Conservation (phyloP, 75 land plant species). For the Isoetes taiwanensis region DNA sequence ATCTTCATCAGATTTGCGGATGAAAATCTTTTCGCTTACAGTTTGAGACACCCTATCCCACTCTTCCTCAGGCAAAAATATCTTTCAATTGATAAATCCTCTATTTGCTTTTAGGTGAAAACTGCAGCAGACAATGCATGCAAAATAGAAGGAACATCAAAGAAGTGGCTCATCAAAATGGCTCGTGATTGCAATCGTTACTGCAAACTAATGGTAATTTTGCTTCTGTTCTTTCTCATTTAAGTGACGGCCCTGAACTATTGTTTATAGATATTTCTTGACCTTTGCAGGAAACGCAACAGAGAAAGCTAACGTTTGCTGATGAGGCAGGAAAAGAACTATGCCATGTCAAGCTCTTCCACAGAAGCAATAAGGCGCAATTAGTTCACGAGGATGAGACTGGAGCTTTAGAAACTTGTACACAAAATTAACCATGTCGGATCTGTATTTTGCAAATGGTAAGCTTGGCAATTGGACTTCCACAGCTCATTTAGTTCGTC, state of each 20-base stretch:
- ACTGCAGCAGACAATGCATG: constrained; percentile 31
- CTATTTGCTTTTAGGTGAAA: constrained; percentile 19
- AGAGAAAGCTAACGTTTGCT: constrained; percentile 46
- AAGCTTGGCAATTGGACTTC: no score
- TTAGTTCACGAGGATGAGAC: no score
- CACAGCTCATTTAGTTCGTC: no score
- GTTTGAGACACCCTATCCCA: no score
- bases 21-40: no score
- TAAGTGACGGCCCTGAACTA: background rate
- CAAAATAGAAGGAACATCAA: constrained; percentile 30
- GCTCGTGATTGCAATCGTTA: constrained; percentile 56
- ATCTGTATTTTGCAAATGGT: no score
- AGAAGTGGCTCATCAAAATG: constrained; percentile 43
- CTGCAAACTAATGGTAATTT: constrained; percentile 77
- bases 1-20: no score
- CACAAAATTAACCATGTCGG: no score
- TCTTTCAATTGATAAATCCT: background rate
- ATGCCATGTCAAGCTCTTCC: constrained; percentile 50
- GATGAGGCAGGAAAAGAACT: constrained; percentile 58
- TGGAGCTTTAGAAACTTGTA: no score
- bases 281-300: constrained; percentile 10
- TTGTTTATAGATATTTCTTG: background rate
- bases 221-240: background rate
- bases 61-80: no score
- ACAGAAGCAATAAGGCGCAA: no score